Base-by-base conservation (phyloP, 2,329 filamentous ascomycete species). In the Ophiostoma ulmi region DNA sequence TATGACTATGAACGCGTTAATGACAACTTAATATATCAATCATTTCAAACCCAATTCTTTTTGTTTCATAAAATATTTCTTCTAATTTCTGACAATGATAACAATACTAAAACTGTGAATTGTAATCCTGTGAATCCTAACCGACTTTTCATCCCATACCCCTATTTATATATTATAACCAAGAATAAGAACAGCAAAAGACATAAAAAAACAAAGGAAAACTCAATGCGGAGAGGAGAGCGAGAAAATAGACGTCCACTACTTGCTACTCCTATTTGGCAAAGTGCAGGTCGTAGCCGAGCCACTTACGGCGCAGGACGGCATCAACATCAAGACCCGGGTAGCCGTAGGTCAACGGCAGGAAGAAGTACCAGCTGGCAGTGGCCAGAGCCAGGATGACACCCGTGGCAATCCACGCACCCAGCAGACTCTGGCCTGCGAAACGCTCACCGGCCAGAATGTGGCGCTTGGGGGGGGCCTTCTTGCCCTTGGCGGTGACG, bases 281-380 rank as follows among this genome's bases (percentile, higher is more conserved):
- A 83, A 99, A 99, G 83, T 99, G 95, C 78, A 99, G 85, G 80
- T 99, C 95, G 79, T 98, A 99, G 74, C 92, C 91, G 75, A 99
- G 85, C 94, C 94, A 98, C 85, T 97, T 97, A 80, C 95, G 89
- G 73, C 90, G 86, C 73, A 91, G 81, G 39, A 99, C 91, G 78
- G 93, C 85, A 14, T 90, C 87, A 22, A 97, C 90, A 70, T 85
- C 87, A 77, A 99, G 85, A 44, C 94, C 94, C 5, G 95, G 95
- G 79, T 92, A 94, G 70, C 95, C 95, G 79, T 99, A 99, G 1
- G 95, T 99, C 77, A 99, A 83, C 26, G 95, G 95, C 74, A 96
- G 87, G 84, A 97, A 99, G 86, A 92, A 98, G 80, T 90, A 91
- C 88, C 95, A 98, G 77, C 92, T 88, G 76, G 88, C 92, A 67